Conservation (phyloP, 2,329 filamentous ascomycete species). For the Ascochyta koolunga region DNA sequence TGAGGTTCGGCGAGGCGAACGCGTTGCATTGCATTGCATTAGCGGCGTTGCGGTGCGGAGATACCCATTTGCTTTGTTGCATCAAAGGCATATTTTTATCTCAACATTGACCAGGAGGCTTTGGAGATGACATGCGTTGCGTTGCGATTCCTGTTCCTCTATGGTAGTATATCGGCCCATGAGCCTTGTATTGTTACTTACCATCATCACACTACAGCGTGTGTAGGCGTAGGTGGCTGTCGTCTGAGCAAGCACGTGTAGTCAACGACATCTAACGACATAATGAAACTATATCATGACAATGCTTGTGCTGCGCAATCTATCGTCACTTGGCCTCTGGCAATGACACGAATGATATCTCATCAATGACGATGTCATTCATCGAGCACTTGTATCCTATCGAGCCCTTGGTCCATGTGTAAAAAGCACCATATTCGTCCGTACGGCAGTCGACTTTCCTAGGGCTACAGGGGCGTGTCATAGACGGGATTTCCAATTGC, state of each 20-base stretch:
- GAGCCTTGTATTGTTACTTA: neutral
- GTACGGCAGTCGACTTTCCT: too few relatives aligned
- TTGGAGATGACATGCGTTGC: neutral
- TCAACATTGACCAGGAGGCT: neutral
- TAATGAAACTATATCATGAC: neutral
- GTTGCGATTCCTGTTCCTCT: neutral
- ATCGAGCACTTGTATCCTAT: too few relatives aligned
- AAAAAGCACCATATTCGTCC: too few relatives aligned
- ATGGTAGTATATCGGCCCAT: neutral
- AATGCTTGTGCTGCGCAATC: neutral
- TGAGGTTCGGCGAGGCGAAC: conserved; percentile 29
- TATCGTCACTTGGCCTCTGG: neutral
- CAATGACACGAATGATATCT: too few relatives aligned
- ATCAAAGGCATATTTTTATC: conserved; percentile 19
- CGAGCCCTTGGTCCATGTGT: too few relatives aligned
- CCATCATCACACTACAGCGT: neutral
- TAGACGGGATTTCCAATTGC: too few relatives aligned
- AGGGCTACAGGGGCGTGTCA: too few relatives aligned
- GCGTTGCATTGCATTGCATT: conserved; percentile 46
- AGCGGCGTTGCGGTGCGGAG: conserved; percentile 36
- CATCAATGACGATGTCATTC: too few relatives aligned
- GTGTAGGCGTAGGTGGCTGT: neutral
- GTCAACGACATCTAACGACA: conserved; percentile 7
- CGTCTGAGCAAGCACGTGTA: neutral
- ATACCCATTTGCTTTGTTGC: conserved; percentile 39